phyloP scores from a whole-genome alignment of 441 rosid species.

The Hypseocharis bilobata region DNA sequence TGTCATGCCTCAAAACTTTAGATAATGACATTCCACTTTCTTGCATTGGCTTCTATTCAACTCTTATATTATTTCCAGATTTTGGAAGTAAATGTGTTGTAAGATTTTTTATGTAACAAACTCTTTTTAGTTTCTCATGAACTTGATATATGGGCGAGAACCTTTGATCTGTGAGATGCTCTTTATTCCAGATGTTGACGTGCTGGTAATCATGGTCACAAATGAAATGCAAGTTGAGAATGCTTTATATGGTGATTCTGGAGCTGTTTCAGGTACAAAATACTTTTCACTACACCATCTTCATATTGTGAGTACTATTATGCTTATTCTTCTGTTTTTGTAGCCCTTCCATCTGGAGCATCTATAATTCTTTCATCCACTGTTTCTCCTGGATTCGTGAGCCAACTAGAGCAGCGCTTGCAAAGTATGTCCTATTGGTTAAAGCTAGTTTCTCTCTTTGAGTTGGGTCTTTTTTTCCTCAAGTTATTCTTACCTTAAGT shows the following conservation, averaged over 20 bases:
- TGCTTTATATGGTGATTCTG: constrained; percentile 67
- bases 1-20: background rate
- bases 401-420: constrained; percentile 63
- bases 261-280: constrained; percentile 67
- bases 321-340: constrained; percentile 22
- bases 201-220: constrained; percentile 84
- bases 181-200: constrained; percentile 56
- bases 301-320: constrained; percentile 16
- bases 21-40: background rate
- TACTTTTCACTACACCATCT: constrained; percentile 8
- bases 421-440: constrained; percentile 43
- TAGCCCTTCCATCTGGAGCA: constrained; percentile 73
- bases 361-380: constrained; percentile 78
- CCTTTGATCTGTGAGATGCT: constrained; percentile 14
- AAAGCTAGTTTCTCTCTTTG: too few relatives aligned
- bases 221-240: constrained; percentile 84
- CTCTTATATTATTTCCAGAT: background rate
- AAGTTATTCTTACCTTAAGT: too few relatives aligned
- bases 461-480: too few relatives aligned
- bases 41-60: background rate
- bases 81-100: background rate
- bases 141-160: background rate
- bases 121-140: background rate
- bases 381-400: constrained; percentile 73
- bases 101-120: background rate